Evolutionary conservation across 73 alveolate species (phyloP).

Genomic region (Paramecium biaurelia): DNA sequence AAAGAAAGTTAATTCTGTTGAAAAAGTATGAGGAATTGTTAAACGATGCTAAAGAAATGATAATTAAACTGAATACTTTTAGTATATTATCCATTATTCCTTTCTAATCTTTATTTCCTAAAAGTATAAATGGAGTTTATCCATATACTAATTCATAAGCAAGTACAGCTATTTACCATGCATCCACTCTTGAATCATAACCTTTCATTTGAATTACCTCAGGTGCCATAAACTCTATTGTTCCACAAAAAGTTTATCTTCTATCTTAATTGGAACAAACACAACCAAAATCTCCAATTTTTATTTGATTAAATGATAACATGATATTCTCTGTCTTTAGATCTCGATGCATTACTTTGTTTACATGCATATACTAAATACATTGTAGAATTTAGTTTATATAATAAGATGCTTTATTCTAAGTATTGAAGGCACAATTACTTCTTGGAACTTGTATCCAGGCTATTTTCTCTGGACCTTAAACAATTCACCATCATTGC

Average conservation of each 20-base stretch:
- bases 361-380: conserved; percentile 35
- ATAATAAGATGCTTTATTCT: background rate
- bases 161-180: conserved; percentile 61
- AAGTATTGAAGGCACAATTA: background rate
- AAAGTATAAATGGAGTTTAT: conserved; percentile 42
- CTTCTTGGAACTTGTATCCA: background rate
- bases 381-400: conserved; percentile 1
- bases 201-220: conserved; percentile 81
- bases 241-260: conserved; percentile 82
- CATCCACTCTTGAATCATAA: conserved; percentile 69
- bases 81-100: conserved; percentile 7
- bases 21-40: background rate
- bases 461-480: conserved; percentile 23
- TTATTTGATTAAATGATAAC: conserved; percentile 49
- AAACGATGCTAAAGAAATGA: background rate
- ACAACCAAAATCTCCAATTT: conserved; percentile 67
- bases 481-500: conserved; percentile 71
- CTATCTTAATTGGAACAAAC: conserved; percentile 60
- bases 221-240: conserved; percentile 84
- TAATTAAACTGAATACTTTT: background rate
- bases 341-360: conserved; percentile 50
- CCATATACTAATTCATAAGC: conserved; percentile 64
- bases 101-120: conserved; percentile 17
- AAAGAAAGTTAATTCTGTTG: background rate
- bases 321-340: conserved; percentile 53